Evolutionary conservation across 2,329 filamentous ascomycete genomes (phyloP), one percentile per base, ranked within the genome.

Genomic region (Cordyceps tenuipes): DNA sequence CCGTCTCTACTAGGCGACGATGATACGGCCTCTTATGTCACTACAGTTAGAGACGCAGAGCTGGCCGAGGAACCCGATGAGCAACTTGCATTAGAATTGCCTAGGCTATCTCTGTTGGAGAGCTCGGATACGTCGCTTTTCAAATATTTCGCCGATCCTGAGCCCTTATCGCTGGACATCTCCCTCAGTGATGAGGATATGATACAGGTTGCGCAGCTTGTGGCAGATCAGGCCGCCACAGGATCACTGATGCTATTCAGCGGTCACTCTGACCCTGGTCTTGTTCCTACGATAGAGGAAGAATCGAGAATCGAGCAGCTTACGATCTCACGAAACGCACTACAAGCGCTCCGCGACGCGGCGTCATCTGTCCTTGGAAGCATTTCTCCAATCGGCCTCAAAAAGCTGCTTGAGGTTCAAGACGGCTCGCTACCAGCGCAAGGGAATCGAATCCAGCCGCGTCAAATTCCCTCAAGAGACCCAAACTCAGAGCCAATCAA

Each of bases 211-310:
- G 87, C 86, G 0, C 88, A 90, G 66, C 81, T 90, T 43, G 72
- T 90, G n/a, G 86, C 85, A 2, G 86, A 89, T 62, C 88, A 91
- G 68, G 81, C 86, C 23, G 79, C 83, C 2, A 82, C 78, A 10
- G 81, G 84, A 1, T 74, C 68, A 15, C 65, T 82, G 31, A 71
- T 73, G 17, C 68, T 76, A 46, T 67, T 62, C 36, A 67, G 65
- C 51, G 64, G 66, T 4, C 67, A 63, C 13, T 62, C 62, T 31
- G 62, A 48, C 63, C 65, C 12, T 61, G 59, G 17, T 57, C n/a
- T 61, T 19, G 17, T 2, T 62, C 36, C 53, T 55, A n/a, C 65
- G 65, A 55, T 59, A 62, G 53, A 39, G 67, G 71, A 46, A 64
- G 69, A 63, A 64, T 69, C 64, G 68, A 73, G 65, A 70, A 69